phyloP scores from a whole-genome alignment of 2,329 filamentous ascomycete genomes.

The Pseudonectria buxi region DNA sequence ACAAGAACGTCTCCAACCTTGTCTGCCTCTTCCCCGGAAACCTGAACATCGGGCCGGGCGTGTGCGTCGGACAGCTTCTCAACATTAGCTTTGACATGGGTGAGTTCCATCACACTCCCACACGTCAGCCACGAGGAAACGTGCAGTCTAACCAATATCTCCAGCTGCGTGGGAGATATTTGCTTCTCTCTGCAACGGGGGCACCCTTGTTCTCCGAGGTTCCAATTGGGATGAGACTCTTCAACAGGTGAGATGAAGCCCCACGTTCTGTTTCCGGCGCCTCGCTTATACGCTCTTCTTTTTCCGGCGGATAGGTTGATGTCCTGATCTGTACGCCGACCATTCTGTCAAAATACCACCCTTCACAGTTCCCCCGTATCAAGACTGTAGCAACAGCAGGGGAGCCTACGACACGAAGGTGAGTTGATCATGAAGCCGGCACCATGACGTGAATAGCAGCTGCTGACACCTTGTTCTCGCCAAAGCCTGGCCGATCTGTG shows the following conservation, averaged over 20 bases:
- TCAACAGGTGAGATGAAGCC: slow-evolving; percentile 29
- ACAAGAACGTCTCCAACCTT: slow-evolving; percentile 48
- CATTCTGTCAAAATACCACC: slow-evolving; percentile 44
- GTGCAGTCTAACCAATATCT: too few species aligned
- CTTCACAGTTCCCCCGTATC: slow-evolving; percentile 42
- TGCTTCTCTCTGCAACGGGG: slow-evolving; percentile 49
- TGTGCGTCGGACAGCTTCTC: slow-evolving; percentile 47
- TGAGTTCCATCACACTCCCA: slow-evolving; percentile 26
- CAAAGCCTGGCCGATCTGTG: slow-evolving; percentile 47
- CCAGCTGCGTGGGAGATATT: slow-evolving; percentile 56
- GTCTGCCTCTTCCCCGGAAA: slow-evolving; percentile 44
- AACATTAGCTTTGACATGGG: slow-evolving; percentile 58
- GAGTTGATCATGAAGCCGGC: slow-evolving; percentile 11
- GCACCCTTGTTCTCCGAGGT: slow-evolving; percentile 46
- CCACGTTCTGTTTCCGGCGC: not conserved
- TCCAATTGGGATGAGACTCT: slow-evolving; percentile 42
- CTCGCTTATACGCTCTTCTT: slow-evolving; percentile 1
- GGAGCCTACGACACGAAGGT: slow-evolving; percentile 43
- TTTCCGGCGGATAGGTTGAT: slow-evolving; percentile 32
- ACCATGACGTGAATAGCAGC: slow-evolving; percentile 4
- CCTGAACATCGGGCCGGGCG: slow-evolving; percentile 42
- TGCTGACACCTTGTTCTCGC: slow-evolving; percentile 15
- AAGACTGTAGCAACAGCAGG: slow-evolving; percentile 48
- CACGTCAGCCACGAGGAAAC: slow-evolving; percentile 2
- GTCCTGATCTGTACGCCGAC: slow-evolving; percentile 50